These are phyloP conservation scores for Fusarium acutatum DNA, from an alignment of 2,329 filamentous ascomycete genomes.

Conservation along the genomic window DNA sequence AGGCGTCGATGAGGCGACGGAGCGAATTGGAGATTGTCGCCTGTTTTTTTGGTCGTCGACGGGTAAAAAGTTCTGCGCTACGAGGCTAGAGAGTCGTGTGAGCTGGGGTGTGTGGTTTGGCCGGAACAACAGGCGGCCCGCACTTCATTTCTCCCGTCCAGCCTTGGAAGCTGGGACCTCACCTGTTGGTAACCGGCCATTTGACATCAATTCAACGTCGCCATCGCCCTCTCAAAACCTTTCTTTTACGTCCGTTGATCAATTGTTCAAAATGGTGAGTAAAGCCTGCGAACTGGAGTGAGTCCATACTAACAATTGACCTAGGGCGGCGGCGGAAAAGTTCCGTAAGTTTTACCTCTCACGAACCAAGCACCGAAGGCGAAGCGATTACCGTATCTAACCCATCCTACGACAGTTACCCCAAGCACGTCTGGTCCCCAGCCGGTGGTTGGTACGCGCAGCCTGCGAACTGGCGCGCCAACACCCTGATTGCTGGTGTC, in stretches of 20 bases:
- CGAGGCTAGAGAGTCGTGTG: slow-evolving; percentile 46
- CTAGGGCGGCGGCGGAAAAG: slow-evolving; percentile 78
- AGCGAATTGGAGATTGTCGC: slow-evolving; percentile 14
- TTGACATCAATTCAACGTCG: slow-evolving; percentile 38
- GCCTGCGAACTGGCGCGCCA: slow-evolving; percentile 92
- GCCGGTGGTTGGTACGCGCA: slow-evolving; percentile 97
- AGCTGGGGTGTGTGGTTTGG: slow-evolving; percentile 34
- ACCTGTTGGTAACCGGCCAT: slow-evolving; percentile 20
- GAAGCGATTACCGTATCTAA: slow-evolving; percentile 25
- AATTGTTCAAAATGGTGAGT: slow-evolving; percentile 65
- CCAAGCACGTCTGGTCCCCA: slow-evolving; percentile 99
- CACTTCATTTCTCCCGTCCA: slow-evolving; percentile 17
- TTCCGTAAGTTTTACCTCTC: slow-evolving; percentile 58
- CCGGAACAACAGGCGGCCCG: slow-evolving; percentile 42
- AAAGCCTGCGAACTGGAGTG: not conserved
- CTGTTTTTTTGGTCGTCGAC: slow-evolving; percentile 31
- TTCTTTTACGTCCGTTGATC: slow-evolving; percentile 47
- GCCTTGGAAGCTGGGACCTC: slow-evolving; percentile 25
- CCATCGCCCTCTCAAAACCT: slow-evolving; percentile 42
- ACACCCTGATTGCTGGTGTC: slow-evolving; percentile 80
- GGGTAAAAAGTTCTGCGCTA: slow-evolving; percentile 50
- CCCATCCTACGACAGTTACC: slow-evolving; percentile 69
- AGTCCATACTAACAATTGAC: slow-evolving; percentile 51
- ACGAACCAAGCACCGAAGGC: slow-evolving; percentile 27
- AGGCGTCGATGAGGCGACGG: slow-evolving; percentile 21